A percentile compares a stretch with the other conserved stretches of the same genome.
Conservation (phyloP, 2,329 filamentous ascomycete species). For the Ophiocordyceps robertsii region DNA sequence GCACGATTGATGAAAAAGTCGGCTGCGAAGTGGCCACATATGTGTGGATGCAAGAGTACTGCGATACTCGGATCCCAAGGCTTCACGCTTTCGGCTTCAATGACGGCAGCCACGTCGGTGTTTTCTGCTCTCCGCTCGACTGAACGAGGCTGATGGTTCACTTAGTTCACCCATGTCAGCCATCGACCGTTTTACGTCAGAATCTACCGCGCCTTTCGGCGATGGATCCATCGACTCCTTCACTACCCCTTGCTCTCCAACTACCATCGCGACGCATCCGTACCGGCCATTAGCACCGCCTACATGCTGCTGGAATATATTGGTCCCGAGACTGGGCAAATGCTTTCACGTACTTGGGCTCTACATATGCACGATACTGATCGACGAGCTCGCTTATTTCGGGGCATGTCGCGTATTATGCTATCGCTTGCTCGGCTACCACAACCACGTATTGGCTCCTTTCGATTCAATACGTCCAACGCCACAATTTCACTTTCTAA, state of each 20-base stretch:
- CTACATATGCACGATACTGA: slow-evolving; percentile 3
- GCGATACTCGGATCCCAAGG: slow-evolving; percentile 14
- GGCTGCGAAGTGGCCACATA: slow-evolving; percentile 18
- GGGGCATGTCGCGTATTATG: slow-evolving; percentile 8
- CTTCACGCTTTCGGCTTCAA: slow-evolving; percentile 8
- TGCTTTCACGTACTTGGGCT: slow-evolving; percentile 10
- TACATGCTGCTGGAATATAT: slow-evolving; percentile 12
- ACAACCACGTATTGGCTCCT: slow-evolving; percentile 9
- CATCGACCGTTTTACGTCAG: slow-evolving; percentile 1
- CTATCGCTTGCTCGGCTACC: slow-evolving; percentile 8
- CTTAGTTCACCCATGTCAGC: slow-evolving; percentile 7
- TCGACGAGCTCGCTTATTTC: slow-evolving; percentile 6
- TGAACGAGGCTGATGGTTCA: not conserved
- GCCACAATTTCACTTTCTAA: slow-evolving; percentile 17
- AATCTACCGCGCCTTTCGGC: slow-evolving; percentile 1
- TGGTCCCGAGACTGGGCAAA: slow-evolving; percentile 7
- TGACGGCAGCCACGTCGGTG: slow-evolving; percentile 6
- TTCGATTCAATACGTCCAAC: slow-evolving; percentile 7
- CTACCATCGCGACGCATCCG: slow-evolving; percentile 4
- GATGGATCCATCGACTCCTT: slow-evolving; percentile 3
- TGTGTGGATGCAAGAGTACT: slow-evolving; percentile 17
- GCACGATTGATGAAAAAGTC: slow-evolving; percentile 19
- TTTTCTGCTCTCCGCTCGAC: not conserved
- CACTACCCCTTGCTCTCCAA: slow-evolving; percentile 6
- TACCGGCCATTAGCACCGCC: slow-evolving; percentile 3